These are phyloP conservation scores for Takakia lepidozioides DNA, from an alignment of 225 moss, liverwort and hornwort species.

Conservation along the genomic window DNA sequence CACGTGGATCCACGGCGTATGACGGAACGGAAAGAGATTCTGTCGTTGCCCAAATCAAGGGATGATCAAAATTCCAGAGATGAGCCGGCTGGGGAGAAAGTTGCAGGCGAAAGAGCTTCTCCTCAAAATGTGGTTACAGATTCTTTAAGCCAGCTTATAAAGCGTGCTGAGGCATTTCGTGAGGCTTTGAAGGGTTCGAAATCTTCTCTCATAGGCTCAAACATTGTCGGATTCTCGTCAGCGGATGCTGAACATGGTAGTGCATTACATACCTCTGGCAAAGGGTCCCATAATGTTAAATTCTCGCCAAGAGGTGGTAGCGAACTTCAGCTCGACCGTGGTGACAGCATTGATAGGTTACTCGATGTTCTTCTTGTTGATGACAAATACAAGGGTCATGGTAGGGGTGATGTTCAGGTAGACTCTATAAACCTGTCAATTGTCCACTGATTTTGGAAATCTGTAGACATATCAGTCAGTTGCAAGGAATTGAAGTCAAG, in stretches of 20 bases:
- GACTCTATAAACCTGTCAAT: no score
- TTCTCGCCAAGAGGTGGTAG: no score
- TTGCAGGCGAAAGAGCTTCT: slow-evolving; percentile 3
- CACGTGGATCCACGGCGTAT: no score
- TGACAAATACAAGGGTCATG: no score
- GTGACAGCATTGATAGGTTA: slow-evolving; percentile 10
- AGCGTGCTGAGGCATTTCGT: slow-evolving; percentile 26
- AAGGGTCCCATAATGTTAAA: background rate
- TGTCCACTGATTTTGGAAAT: no score
- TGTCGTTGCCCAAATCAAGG: no score
- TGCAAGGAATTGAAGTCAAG: no score
- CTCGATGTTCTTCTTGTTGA: slow-evolving; percentile 13
- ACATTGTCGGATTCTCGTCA: slow-evolving; percentile 3
- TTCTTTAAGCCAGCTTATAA: slow-evolving; percentile 21
- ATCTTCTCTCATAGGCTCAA: slow-evolving; percentile 8
- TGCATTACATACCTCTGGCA: slow-evolving; percentile 7
- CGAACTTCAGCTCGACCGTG: slow-evolving; percentile 1
- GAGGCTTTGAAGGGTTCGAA: slow-evolving; percentile 17
- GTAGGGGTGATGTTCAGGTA: no score
- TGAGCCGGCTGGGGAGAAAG: background rate
- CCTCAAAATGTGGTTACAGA: slow-evolving; percentile 13
- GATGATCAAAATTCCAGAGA: no score
- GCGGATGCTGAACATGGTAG: slow-evolving; percentile 12
- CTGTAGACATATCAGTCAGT: no score
- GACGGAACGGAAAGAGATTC: no score